Conservation (phyloP, 73 alveolate genomes). For the Paraurostyla sp. region DNA sequence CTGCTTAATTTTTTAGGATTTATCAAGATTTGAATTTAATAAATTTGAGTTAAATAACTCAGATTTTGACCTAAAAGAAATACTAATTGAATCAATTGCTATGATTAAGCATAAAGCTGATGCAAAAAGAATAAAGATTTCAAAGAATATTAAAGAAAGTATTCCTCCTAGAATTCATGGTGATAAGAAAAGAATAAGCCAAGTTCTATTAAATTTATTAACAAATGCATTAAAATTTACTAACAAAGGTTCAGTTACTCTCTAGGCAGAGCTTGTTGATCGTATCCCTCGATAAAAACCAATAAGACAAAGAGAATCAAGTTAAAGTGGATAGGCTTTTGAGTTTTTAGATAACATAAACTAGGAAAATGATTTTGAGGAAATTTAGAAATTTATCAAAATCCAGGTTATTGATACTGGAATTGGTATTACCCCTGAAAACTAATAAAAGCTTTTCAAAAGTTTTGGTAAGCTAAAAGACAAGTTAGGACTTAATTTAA, state of each 20-base stretch:
- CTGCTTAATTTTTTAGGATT: too few species aligned
- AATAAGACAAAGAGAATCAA: too few species aligned
- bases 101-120: background rate
- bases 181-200: constrained; percentile 18
- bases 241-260: background rate
- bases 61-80: background rate
- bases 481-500: background rate
- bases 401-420: constrained; percentile 52
- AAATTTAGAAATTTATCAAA: background rate
- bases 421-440: constrained; percentile 2
- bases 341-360: background rate
- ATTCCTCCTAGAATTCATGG: too few species aligned
- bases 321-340: background rate
- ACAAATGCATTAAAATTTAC: constrained; percentile 44
- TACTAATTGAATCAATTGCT: background rate
- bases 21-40: background rate
- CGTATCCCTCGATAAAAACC: background rate
- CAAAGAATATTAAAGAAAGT: background rate
- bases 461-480: constrained; percentile 53
- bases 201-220: constrained; percentile 24
- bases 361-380: background rate
- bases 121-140: background rate
- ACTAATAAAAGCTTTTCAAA: constrained; percentile 9
- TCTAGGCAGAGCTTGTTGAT: background rate
- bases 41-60: background rate